Base-by-base conservation (phyloP, 2,329 filamentous ascomycete genomes). In the Colletotrichum kahawae region DNA sequence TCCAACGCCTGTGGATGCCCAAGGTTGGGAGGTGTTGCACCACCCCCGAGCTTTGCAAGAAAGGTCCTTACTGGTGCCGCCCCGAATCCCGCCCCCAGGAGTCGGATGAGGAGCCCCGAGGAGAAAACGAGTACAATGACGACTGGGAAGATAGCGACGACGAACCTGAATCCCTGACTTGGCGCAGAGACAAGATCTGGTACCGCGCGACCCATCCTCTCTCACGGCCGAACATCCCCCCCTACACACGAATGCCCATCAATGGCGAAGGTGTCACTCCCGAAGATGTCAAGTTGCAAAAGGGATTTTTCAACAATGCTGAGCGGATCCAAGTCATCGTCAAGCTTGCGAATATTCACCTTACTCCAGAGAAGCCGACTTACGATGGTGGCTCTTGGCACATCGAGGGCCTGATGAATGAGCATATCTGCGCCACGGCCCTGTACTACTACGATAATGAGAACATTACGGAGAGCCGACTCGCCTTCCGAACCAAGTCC, bases 401-500 rank as follows among this genome's bases (percentile, higher is more conserved):
- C 77, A 79, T 90, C 3, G 90, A 92, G 76, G 90, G 90, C 21
- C 83, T 84, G 76, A 77, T 87, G 9, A 93, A 94, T 78, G 92
- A 94, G 81, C 89, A 89, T 76, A 93, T 94, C 48, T 88, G 88
- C 77, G 91, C 91, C 0, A 92, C 91, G 0, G 90, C 92, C 1
- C 83, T 94, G 21, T 92, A 92, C 81, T 92, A 92, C 80, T 91
- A 91, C 77, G 89, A 92, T 74, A 83, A 81, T 60, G 87, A 91
- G 0, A 94, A 94, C 80, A 88, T 93, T 66, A 89, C 88, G 0
- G 84, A 88, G 2, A 87, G 85, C 62, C 79, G 78, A 6, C 84
- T 93, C 7, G 82, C 83, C 5, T 92, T 93, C 79, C 88, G 84
- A 10, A 88, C 88, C 18, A 74, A 78, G 1, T 79, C 85, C 16